A percentile compares a stretch with the other conserved stretches of the same genome.
phyloP scores from a whole-genome alignment of 2,329 filamentous ascomycete genomes.

The Albophoma yamanashiensis region DNA sequence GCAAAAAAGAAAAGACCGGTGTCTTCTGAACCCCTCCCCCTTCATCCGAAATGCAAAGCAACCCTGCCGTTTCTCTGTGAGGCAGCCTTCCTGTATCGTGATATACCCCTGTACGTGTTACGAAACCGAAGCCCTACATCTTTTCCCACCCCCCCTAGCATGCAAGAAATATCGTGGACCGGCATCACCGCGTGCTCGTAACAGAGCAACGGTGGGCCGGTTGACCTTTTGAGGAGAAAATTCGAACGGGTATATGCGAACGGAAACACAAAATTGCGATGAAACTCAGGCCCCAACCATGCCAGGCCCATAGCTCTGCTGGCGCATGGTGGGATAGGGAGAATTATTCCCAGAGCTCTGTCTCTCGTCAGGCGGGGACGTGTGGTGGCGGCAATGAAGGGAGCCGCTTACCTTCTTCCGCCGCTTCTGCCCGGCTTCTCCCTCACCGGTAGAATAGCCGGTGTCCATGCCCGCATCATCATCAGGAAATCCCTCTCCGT shows the following conservation, averaged over 20 bases:
- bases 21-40: not conserved
- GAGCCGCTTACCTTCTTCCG: constrained; percentile 48
- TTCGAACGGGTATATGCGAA: constrained; percentile 1
- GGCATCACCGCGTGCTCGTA: not conserved
- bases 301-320: constrained; percentile 45
- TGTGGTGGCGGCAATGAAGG: not conserved
- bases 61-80: not conserved
- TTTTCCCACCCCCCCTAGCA: not conserved
- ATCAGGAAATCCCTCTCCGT: constrained; percentile 60
- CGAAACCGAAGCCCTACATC: constrained; percentile 8
- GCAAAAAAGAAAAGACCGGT: constrained; percentile 7
- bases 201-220: not conserved
- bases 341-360: constrained; percentile 37
- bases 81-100: constrained; percentile 15
- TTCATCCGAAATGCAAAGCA: constrained; percentile 5
- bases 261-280: constrained; percentile 1
- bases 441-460: constrained; percentile 63
- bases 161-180: not conserved
- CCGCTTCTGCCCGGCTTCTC: constrained; percentile 54
- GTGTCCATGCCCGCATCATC: constrained; percentile 48
- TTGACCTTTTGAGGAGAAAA: not conserved
- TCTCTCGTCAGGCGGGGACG: constrained; percentile 12
- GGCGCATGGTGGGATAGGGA: constrained; percentile 32
- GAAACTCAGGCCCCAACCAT: constrained; percentile 43
- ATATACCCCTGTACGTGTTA: constrained; percentile 18